These are phyloP conservation scores for Ophiostoma quercus DNA, from an alignment of 2,329 filamentous ascomycete genomes.

Conservation along the genomic window DNA sequence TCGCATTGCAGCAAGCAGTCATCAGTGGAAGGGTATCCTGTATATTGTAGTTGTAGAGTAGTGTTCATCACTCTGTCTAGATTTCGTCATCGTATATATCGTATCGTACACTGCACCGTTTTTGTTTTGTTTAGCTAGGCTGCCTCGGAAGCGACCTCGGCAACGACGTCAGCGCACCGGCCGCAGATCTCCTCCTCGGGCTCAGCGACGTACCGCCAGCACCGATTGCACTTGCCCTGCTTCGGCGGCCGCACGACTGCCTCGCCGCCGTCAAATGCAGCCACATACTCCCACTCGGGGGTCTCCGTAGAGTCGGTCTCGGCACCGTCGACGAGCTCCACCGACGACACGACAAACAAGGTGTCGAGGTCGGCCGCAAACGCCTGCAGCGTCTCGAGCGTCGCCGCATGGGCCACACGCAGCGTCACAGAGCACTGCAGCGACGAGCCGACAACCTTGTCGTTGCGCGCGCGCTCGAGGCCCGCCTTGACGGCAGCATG, in stretches of 20 bases:
- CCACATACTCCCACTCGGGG: conserved; percentile 40
- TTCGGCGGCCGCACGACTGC: conserved; percentile 47
- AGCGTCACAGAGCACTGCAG: conserved; percentile 70
- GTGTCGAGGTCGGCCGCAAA: conserved; percentile 48
- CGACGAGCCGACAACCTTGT: conserved; percentile 72
- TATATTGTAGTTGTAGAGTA: background rate
- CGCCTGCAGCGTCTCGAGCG: conserved; percentile 38
- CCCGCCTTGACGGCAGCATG: conserved; percentile 66
- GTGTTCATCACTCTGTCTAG: background rate
- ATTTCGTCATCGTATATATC: conserved; percentile 6
- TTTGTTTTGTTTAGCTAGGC: background rate
- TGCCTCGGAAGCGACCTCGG: conserved; percentile 44
- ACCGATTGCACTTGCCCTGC: conserved; percentile 71
- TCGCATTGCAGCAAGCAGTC: background rate
- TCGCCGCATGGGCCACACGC: conserved; percentile 37
- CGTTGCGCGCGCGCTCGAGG: conserved; percentile 65
- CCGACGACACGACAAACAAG: conserved; percentile 65
- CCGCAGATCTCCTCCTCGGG: conserved; percentile 61
- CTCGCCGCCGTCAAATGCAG: conserved; percentile 41
- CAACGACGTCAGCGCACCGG: conserved; percentile 65
- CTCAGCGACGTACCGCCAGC: conserved; percentile 82
- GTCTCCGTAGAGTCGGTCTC: conserved; percentile 27
- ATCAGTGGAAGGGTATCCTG: conserved; percentile 1
- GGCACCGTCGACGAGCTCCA: conserved; percentile 42
- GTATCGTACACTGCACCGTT: conserved; percentile 13